These are phyloP conservation scores for Terana coerulea DNA, from an alignment of 768 basidiomycete species.

Conservation along the genomic window DNA sequence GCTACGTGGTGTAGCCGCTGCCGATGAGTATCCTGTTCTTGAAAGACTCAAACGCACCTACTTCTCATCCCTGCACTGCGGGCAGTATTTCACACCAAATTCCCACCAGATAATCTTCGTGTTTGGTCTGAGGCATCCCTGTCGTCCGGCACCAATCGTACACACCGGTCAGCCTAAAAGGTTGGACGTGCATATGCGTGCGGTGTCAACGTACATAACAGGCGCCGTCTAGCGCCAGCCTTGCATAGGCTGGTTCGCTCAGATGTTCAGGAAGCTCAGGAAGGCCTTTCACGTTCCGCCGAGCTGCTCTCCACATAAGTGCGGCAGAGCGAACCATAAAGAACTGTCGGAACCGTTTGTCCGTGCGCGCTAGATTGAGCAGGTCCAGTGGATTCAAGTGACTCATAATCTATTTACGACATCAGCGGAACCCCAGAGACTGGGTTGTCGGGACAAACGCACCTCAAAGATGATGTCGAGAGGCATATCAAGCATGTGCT, in stretches of 20 bases:
- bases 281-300: conserved; percentile 3
- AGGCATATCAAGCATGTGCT: conserved; percentile 6
- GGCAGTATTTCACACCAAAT: neutral
- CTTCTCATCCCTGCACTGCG: neutral
- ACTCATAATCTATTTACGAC: neutral
- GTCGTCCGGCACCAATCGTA: neutral
- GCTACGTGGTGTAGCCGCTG: too few relatives aligned
- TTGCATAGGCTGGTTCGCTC: conserved; percentile 14
- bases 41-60: too few relatives aligned
- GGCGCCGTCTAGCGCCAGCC: conserved; percentile 3
- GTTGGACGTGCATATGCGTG: too few relatives aligned
- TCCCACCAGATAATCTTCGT: neutral
- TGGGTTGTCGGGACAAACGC: neutral
- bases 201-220: conserved; percentile 7
- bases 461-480: conserved; percentile 9
- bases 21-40: too few relatives aligned
- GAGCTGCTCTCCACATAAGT: conserved; percentile 3
- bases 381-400: conserved; percentile 1
- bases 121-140: neutral
- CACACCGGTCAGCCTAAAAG: neutral
- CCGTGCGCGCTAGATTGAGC: conserved; percentile 10
- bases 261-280: conserved; percentile 3
- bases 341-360: neutral
- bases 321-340: neutral
- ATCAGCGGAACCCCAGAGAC: neutral